These are phyloP conservation scores for Geosmithia putterillii DNA, from an alignment of 2,329 filamentous ascomycete genomes.

Conservation along the genomic window DNA sequence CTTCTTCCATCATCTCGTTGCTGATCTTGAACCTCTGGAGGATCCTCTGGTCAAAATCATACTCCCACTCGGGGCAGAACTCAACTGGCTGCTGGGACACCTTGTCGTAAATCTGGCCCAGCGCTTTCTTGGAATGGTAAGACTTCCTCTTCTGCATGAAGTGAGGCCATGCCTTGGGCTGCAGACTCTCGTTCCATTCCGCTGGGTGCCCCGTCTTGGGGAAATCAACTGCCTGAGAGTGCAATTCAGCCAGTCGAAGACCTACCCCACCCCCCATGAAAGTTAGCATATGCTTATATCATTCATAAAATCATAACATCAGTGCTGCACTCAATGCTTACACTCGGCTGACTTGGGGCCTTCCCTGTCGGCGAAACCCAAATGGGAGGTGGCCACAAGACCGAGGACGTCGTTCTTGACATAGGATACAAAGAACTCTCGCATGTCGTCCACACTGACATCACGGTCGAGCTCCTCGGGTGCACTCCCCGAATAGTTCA, in stretches of 20 bases:
- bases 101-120: constrained; percentile 75
- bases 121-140: constrained; percentile 58
- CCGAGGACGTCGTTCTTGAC: constrained; percentile 83
- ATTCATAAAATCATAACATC: not conserved
- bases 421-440: constrained; percentile 78
- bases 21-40: constrained; percentile 47
- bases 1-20: constrained; percentile 41
- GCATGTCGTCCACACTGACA: constrained; percentile 63
- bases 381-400: constrained; percentile 69
- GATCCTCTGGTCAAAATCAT: constrained; percentile 66
- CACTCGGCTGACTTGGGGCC: constrained; percentile 62
- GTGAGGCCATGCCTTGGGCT: constrained; percentile 62
- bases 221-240: constrained; percentile 90
- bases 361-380: constrained; percentile 59
- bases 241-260: constrained; percentile 61
- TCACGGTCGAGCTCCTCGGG: constrained; percentile 43
- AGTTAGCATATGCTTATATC: not conserved
- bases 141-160: constrained; percentile 65
- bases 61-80: constrained; percentile 61
- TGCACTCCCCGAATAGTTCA: constrained; percentile 57
- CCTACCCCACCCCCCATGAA: constrained; percentile 15
- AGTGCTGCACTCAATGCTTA: too few relatives aligned
- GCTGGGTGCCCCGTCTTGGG: constrained; percentile 80
- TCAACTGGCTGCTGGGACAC: constrained; percentile 43
- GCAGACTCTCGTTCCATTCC: constrained; percentile 46